A percentile compares a stretch with the other conserved stretches of the same genome.
Conservation (phyloP, 2,329 filamentous ascomycete genomes). For the Epichloe aotearoae region DNA sequence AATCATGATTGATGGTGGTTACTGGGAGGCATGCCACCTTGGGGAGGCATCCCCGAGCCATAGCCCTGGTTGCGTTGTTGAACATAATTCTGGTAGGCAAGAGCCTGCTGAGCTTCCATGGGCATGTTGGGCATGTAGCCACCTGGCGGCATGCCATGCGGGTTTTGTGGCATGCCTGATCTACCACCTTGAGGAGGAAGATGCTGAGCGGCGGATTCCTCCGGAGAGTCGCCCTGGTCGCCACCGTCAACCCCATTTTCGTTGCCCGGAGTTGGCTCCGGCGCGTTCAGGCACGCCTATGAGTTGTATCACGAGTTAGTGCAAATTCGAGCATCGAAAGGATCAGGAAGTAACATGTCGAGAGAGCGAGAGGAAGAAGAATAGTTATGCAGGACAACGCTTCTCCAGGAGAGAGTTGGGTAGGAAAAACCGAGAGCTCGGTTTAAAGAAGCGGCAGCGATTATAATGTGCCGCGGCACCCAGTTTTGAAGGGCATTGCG, state of each 20-base stretch:
- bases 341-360: no score
- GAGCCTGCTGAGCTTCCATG: slow-evolving; percentile 63
- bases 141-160: slow-evolving; percentile 48
- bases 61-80: slow-evolving; percentile 55
- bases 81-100: slow-evolving; percentile 76
- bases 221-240: slow-evolving; percentile 76
- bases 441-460: neutral
- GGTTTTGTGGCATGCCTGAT: slow-evolving; percentile 52
- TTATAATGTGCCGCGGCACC: neutral
- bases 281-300: slow-evolving; percentile 94
- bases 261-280: slow-evolving; percentile 69
- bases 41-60: slow-evolving; percentile 70
- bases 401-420: no score
- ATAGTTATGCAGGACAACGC: neutral
- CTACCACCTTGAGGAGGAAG: slow-evolving; percentile 48
- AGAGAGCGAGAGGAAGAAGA: neutral
- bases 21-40: slow-evolving; percentile 68
- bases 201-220: slow-evolving; percentile 69
- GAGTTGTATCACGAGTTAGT: slow-evolving; percentile 3
- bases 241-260: slow-evolving; percentile 70
- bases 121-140: slow-evolving; percentile 52
- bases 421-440: no score
- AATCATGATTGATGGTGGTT: slow-evolving; percentile 64
- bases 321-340: neutral
- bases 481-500: neutral